Evolutionary conservation across 1,284 basidiomycete species (phyloP).

Genomic region (Marasmius oreades): DNA sequence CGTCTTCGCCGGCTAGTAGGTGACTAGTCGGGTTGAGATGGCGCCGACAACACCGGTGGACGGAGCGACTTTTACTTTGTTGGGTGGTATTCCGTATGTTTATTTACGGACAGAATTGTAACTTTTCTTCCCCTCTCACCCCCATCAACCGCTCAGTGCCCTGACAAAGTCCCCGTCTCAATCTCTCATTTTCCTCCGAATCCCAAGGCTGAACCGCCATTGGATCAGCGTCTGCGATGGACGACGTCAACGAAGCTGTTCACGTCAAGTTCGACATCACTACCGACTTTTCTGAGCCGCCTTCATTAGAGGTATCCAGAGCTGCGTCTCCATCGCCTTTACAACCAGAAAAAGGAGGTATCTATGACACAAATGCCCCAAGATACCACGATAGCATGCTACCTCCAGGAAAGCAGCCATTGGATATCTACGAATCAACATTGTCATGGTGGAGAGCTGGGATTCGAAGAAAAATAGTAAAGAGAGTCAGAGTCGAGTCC

Average conservation of each 20-base stretch:
- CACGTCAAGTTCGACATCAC: neutral
- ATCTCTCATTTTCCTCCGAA: too few species aligned
- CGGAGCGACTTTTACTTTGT: too few species aligned
- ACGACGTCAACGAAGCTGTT: neutral
- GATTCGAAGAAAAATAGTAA: conserved; percentile 59
- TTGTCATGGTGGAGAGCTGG: conserved; percentile 69
- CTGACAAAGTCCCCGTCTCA: too few species aligned
- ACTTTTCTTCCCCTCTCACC: too few species aligned
- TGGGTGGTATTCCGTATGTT: too few species aligned
- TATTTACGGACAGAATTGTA: too few species aligned
- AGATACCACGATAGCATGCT: neutral
- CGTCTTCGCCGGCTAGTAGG: too few species aligned
- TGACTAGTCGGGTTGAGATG: too few species aligned
- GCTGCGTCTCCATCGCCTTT: neutral
- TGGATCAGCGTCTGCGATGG: too few species aligned
- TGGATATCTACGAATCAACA: conserved; percentile 62
- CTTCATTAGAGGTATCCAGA: neutral
- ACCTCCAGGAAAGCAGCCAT: conserved; percentile 23
- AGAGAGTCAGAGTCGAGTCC: conserved; percentile 62
- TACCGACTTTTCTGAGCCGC: neutral
- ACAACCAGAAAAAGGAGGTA: neutral
- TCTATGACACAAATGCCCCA: neutral
- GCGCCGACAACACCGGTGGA: too few species aligned
- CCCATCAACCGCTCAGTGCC: too few species aligned
- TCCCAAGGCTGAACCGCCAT: too few species aligned